phyloP scores from a whole-genome alignment of 108 stramenopile genomes.

The Skeletonema grethae region DNA sequence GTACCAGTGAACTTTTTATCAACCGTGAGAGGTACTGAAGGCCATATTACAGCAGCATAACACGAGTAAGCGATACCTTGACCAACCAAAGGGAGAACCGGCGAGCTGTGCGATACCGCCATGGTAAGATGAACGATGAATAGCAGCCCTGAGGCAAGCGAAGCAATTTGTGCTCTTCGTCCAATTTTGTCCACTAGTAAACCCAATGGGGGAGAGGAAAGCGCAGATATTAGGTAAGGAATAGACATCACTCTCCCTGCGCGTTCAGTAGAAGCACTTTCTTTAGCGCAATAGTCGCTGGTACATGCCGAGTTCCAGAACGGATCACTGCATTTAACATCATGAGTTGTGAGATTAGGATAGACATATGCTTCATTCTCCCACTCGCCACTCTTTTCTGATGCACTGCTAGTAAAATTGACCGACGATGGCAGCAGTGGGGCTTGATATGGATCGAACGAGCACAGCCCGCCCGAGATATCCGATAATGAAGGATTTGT shows the following conservation, averaged over 20 bases:
- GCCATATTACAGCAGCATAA: constrained; percentile 75
- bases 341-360: constrained; percentile 18
- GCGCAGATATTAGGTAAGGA: constrained; percentile 61
- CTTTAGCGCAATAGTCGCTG: constrained; percentile 40
- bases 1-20: constrained; percentile 48
- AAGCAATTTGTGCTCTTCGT: constrained; percentile 46
- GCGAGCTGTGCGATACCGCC: constrained; percentile 26
- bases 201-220: constrained; percentile 55
- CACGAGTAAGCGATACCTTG: constrained; percentile 65
- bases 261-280: constrained; percentile 42
- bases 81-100: constrained; percentile 54
- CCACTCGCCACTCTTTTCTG: constrained; percentile 17
- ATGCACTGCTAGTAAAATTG: constrained; percentile 11
- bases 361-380: constrained; percentile 29
- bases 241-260: constrained; percentile 58
- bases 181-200: constrained; percentile 64
- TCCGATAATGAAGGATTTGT: constrained; percentile 18
- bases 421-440: constrained; percentile 27
- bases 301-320: constrained; percentile 57
- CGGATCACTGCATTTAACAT: constrained; percentile 54
- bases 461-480: constrained; percentile 18
- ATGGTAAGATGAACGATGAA: constrained; percentile 50
- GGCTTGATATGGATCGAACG: constrained; percentile 6
- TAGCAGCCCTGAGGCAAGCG: constrained; percentile 46
- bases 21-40: constrained; percentile 64